Evolutionary conservation across 73 alveolate genomes (phyloP).

Genomic region (Paramecium pentaurelia): DNA sequence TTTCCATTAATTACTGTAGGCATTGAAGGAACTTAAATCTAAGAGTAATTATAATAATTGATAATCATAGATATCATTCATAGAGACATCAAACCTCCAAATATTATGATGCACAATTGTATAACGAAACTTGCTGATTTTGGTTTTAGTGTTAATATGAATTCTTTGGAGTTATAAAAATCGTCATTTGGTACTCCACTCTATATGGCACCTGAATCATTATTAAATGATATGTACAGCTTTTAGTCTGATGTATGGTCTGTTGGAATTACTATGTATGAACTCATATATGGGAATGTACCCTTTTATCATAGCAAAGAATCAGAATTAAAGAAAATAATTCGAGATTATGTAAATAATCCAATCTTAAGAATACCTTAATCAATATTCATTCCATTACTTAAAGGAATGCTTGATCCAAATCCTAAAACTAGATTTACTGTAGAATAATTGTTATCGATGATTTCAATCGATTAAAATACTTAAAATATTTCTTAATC

Average conservation of each 20-base stretch:
- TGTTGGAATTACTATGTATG: conserved; percentile 53
- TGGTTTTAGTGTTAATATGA: conserved; percentile 56
- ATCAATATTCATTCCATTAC: not conserved
- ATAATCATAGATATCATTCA: conserved; percentile 14
- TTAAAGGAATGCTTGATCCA: not conserved
- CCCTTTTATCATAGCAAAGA: not conserved
- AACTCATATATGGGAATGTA: conserved; percentile 30
- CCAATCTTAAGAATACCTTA: not conserved
- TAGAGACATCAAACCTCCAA: conserved; percentile 60
- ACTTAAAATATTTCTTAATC: not conserved
- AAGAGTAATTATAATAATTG: not conserved
- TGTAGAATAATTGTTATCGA: not conserved
- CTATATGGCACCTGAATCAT: conserved; percentile 61
- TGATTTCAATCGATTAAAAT: not conserved
- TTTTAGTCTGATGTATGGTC: conserved; percentile 58
- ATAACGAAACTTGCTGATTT: conserved; percentile 48
- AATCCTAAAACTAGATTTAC: not conserved
- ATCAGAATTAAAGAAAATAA: not conserved
- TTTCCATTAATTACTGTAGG: conserved; percentile 32
- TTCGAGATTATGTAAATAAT: not conserved
- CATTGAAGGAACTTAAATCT: not conserved
- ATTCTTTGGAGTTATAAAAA: conserved; percentile 36
- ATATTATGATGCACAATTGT: conserved; percentile 52
- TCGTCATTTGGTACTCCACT: conserved; percentile 63
- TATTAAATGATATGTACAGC: conserved; percentile 2